Evolutionary conservation across 208 protist species (phyloP), one percentile per base, ranked within the genome.

Genomic region (Paratrypanosoma confusum): DNA sequence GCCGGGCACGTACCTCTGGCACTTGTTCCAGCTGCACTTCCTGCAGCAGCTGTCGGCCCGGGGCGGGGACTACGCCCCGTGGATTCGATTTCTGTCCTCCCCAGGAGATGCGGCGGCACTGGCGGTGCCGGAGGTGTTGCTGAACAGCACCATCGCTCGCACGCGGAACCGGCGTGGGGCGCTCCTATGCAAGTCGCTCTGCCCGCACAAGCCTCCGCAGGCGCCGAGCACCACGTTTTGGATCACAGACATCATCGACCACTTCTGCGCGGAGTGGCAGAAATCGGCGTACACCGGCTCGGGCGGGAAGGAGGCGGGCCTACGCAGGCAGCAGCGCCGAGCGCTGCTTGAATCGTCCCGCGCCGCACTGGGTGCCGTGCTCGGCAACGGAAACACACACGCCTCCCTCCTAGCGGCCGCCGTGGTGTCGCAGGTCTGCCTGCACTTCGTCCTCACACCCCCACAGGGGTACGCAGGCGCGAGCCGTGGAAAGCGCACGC

Each of bases 1-100:
- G n/a, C n/a, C n/a, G n/a, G n/a, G n/a, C n/a, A n/a, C n/a, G n/a
- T n/a, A n/a, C n/a, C n/a, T n/a, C n/a, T 89, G 75, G 75, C 75
- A 66, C 33, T 55, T 49, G 21, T 81, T 71, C 53, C 55, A 81
- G 11, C 66, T 65, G 28, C 13, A 73, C 25, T 89, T 82, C 61
- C 54, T 84, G 4, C 80, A 89, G 50, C 74, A 89, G 47, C 47
- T 84, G 14, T 82, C 79, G 11, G 50, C 70, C 5, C 62, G 59
- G 16, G 71, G 59, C 2, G 65, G 60, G 3, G 58, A 77, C 23
- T 61, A 68, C 27, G 23, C 57, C 0, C 14, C 39, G 22, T 83
- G 70, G 61, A 38, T 34, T 8, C 28, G 50, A 24, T 87, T 87
- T 39, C 57, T 79, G 13, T 42, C 27, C 10, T 28, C 47, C 7